Percentiles rank a stretch among this genome's conserved stretches.
phyloP scores from a whole-genome alignment of 169 alveolate genomes.

The Cyclospora cayetanensis region DNA sequence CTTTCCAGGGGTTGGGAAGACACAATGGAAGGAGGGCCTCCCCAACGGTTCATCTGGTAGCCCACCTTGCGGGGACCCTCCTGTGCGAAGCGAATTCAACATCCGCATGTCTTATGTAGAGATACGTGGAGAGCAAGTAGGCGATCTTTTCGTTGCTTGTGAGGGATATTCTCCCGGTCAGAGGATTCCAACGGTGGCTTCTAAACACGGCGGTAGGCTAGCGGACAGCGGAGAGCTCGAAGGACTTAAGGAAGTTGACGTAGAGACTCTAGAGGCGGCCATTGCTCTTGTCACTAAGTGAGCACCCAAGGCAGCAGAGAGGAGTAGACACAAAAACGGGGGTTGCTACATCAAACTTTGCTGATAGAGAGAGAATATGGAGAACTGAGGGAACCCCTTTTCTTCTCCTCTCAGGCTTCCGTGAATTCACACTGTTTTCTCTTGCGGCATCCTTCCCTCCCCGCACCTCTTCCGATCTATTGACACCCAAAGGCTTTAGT shows the following conservation, averaged over 20 bases:
- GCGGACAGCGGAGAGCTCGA: background rate
- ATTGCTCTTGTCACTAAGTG: slow-evolving; percentile 18
- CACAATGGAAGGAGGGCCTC: no score
- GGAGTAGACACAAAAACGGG: background rate
- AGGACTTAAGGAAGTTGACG: slow-evolving; percentile 24
- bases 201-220: background rate
- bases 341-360: no score
- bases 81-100: slow-evolving; percentile 6
- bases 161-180: slow-evolving; percentile 51
- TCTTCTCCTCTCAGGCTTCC: no score
- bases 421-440: background rate
- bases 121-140: slow-evolving; percentile 19
- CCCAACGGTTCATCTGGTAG: no score
- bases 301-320: background rate
- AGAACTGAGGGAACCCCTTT: no score
- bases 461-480: background rate
- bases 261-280: slow-evolving; percentile 2
- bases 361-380: no score
- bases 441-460: background rate
- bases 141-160: slow-evolving; percentile 44
- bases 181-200: slow-evolving; percentile 29
- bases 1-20: background rate
- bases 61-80: background rate
- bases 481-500: background rate
- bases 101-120: slow-evolving; percentile 45